A percentile compares a stretch with the other conserved stretches of the same genome.
These are phyloP conservation scores for Globisporangium spiculum DNA, from an alignment of 352 stramenopile species.

Conservation along the genomic window DNA sequence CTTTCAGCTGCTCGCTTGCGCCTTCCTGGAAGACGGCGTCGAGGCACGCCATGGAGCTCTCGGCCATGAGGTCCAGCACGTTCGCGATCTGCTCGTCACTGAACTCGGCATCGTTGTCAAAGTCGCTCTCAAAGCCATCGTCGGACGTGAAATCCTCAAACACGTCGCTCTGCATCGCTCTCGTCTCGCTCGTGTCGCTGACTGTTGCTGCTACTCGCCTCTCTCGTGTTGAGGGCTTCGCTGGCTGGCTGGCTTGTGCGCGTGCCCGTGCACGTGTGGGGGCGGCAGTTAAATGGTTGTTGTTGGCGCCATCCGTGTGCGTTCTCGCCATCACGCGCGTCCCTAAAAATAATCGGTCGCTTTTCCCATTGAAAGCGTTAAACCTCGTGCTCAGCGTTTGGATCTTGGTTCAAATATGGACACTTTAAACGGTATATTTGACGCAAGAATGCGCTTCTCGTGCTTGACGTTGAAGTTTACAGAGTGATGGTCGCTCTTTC, in stretches of 20 bases:
- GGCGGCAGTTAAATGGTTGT: neutral
- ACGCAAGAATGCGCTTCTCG: neutral
- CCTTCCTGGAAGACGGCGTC: neutral
- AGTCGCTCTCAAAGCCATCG: constrained; percentile 12
- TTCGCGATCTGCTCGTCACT: constrained; percentile 42
- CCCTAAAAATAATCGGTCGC: neutral
- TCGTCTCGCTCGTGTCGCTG: neutral
- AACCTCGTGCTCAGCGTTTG: neutral
- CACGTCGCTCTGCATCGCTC: constrained; percentile 24
- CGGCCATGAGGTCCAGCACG: constrained; percentile 44
- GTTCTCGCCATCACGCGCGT: neutral
- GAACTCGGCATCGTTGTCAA: constrained; percentile 29
- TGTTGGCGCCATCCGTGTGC: neutral
- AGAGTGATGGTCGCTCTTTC: neutral
- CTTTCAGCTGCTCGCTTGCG: neutral
- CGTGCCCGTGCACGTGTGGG: neutral
- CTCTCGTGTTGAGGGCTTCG: neutral
- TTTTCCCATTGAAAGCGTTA: neutral
- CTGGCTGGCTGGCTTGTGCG: neutral
- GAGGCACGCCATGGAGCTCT: constrained; percentile 10
- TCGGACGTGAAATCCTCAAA: constrained; percentile 56
- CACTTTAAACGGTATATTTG: neutral
- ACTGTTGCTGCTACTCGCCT: neutral
- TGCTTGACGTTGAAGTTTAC: neutral
- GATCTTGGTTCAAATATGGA: neutral